phyloP scores from a whole-genome alignment of 1,284 basidiomycete species.

The Cryptococcus sp. region DNA sequence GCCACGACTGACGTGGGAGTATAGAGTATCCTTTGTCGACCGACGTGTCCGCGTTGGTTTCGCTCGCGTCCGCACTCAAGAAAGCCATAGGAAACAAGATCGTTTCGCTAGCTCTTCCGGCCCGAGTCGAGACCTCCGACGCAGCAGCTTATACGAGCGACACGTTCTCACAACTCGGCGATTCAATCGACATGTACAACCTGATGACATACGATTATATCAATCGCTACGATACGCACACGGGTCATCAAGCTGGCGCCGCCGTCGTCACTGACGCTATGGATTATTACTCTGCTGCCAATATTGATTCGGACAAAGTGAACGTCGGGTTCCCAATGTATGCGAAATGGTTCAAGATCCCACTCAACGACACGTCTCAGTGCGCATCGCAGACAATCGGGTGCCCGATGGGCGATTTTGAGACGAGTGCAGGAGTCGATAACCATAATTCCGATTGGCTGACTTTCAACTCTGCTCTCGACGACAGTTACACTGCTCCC shows the following conservation, averaged over 20 bases:
- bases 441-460: slow-evolving; percentile 18
- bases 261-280: slow-evolving; percentile 20
- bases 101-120: slow-evolving; percentile 24
- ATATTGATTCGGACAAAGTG: slow-evolving; percentile 20
- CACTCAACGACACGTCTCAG: background rate
- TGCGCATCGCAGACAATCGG: slow-evolving; percentile 20
- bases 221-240: slow-evolving; percentile 21
- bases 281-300: slow-evolving; percentile 16
- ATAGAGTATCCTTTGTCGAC: slow-evolving; percentile 14
- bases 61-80: slow-evolving; percentile 12
- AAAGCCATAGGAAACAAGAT: slow-evolving; percentile 13
- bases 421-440: slow-evolving; percentile 13
- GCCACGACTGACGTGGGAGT: background rate
- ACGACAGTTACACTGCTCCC: background rate
- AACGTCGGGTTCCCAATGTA: slow-evolving; percentile 37
- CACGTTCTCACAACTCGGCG: slow-evolving; percentile 17
- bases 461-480: slow-evolving; percentile 22
- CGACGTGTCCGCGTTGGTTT: slow-evolving; percentile 16
- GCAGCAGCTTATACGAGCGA: slow-evolving; percentile 14
- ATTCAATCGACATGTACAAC: slow-evolving; percentile 32
- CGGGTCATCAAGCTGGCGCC: slow-evolving; percentile 25
- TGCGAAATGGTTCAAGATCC: slow-evolving; percentile 38
- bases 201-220: slow-evolving; percentile 37
- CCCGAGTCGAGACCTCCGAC: slow-evolving; percentile 9
- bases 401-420: slow-evolving; percentile 25